Conservation (phyloP, 768 basidiomycete genomes). For the Mycena galopus region DNA sequence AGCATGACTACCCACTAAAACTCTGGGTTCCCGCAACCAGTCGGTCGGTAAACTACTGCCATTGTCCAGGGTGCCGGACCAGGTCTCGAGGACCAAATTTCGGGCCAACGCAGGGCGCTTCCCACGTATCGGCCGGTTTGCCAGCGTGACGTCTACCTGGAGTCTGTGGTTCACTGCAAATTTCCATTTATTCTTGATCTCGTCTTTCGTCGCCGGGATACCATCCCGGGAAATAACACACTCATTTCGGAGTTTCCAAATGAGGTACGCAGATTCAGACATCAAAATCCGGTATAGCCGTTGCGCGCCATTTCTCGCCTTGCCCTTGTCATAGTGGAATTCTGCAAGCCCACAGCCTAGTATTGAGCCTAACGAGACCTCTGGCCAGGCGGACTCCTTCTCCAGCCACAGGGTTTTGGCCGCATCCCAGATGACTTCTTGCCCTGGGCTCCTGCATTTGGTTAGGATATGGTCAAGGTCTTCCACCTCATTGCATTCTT, state of each 20-base stretch:
- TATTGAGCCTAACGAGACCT: slow-evolving; percentile 3
- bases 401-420: no score
- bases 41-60: no score
- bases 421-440: no score
- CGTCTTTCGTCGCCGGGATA: background rate
- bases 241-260: background rate
- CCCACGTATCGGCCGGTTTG: background rate
- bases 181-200: background rate
- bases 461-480: no score
- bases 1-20: no score
- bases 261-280: background rate
- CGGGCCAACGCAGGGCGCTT: background rate
- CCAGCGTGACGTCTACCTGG: background rate
- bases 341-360: background rate
- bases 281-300: background rate
- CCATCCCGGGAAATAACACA: background rate
- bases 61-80: no score
- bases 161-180: background rate
- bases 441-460: no score
- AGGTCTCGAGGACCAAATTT: background rate
- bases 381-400: no score
- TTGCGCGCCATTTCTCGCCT: background rate
- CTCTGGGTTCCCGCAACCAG: no score
- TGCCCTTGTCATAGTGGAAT: background rate
- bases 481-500: no score